Conservation (phyloP, 768 basidiomycete species). For the Pleurotus citrinopileatus region DNA sequence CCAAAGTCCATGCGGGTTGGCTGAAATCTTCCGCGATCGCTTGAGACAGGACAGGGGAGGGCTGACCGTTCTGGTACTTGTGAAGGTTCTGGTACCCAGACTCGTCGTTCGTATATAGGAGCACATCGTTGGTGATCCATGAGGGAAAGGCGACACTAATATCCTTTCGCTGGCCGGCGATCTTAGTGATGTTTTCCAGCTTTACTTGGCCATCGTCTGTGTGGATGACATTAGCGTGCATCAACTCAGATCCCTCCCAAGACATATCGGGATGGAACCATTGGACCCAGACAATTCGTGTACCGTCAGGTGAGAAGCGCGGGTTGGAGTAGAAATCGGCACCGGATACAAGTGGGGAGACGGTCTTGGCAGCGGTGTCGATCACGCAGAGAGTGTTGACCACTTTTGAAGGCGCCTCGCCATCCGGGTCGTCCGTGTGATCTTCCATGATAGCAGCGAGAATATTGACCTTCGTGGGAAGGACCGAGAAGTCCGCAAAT, state of each 20-base stretch:
- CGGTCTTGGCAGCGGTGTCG: conserved; percentile 31
- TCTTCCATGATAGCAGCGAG: conserved; percentile 57
- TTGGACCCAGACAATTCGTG: conserved; percentile 55
- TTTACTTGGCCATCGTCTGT: conserved; percentile 23
- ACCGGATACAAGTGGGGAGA: conserved; percentile 40
- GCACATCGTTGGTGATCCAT: conserved; percentile 53
- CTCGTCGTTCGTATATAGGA: conserved; percentile 65
- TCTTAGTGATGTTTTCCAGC: conserved; percentile 33
- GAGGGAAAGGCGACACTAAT: conserved; percentile 56
- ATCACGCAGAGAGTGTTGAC: conserved; percentile 48
- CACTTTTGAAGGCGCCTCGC: conserved; percentile 34
- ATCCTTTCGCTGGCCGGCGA: conserved; percentile 51
- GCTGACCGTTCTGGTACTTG: conserved; percentile 35
- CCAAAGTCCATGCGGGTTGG: conserved; percentile 51
- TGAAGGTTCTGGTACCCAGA: conserved; percentile 72
- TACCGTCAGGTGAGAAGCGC: conserved; percentile 58
- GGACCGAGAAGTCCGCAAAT: conserved; percentile 52
- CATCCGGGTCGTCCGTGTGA: conserved; percentile 41
- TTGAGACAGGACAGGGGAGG: conserved; percentile 35
- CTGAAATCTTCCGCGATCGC: conserved; percentile 56
- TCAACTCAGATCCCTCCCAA: conserved; percentile 63
- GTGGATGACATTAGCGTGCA: conserved; percentile 47
- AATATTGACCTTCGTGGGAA: conserved; percentile 42
- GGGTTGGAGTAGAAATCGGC: conserved; percentile 64
- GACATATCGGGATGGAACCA: conserved; percentile 62